phyloP scores from a whole-genome alignment of 345 rosid genomes.

The Syzygium oleosum region DNA sequence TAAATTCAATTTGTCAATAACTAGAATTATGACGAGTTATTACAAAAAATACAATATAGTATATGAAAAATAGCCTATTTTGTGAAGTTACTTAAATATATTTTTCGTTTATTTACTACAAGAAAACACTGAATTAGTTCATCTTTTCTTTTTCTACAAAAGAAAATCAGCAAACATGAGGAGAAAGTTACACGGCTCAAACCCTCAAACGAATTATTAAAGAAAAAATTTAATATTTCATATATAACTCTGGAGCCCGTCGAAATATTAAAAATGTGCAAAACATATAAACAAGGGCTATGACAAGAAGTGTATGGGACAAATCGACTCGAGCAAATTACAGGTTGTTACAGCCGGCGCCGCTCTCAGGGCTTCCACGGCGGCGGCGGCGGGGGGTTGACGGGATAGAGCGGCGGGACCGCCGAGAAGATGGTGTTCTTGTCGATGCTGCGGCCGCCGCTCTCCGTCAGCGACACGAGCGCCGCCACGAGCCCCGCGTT shows the following conservation, averaged over 20 bases:
- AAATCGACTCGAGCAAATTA: neutral
- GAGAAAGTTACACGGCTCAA: neutral
- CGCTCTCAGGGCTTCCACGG: conserved; percentile 64
- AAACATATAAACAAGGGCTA: neutral
- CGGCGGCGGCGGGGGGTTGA: conserved; percentile 66
- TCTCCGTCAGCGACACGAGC: conserved; percentile 56
- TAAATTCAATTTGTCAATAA: neutral
- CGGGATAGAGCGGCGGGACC: conserved; percentile 73
- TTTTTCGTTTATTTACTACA: no score
- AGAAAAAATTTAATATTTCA: neutral
- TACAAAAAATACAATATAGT: neutral
- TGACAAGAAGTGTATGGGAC: neutral
- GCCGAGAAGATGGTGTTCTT: conserved; percentile 58
- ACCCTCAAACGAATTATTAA: neutral
- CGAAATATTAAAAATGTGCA: neutral
- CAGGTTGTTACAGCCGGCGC: neutral
- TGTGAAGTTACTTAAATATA: no score
- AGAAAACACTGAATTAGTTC: neutral
- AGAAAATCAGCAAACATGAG: neutral
- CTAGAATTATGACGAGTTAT: neutral
- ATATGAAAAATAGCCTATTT: no score
- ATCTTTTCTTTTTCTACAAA: neutral
- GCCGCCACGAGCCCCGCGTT: conserved; percentile 83
- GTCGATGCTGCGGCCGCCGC: conserved; percentile 41
- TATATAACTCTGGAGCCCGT: neutral